These are phyloP conservation scores for Fusarium hostae DNA, from an alignment of 2,329 filamentous ascomycete genomes.

Conservation along the genomic window DNA sequence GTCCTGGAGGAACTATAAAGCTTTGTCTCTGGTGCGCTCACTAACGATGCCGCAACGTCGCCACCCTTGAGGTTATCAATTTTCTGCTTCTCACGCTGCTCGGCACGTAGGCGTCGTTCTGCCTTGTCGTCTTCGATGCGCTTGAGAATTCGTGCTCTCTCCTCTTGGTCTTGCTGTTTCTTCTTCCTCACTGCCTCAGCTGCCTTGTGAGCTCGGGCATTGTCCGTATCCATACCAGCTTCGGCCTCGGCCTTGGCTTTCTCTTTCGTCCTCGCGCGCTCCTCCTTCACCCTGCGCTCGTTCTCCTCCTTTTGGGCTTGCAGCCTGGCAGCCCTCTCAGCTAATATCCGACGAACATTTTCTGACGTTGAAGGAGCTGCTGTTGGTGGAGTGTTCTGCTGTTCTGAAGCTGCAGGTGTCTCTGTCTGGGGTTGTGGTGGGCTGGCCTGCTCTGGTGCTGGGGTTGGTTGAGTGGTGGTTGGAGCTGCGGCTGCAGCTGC, in stretches of 20 bases:
- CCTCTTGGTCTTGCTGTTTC: constrained; percentile 72
- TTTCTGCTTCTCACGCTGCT: constrained; percentile 59
- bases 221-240: constrained; percentile 47
- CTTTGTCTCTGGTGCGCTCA: constrained; percentile 49
- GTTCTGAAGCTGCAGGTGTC: constrained; percentile 26
- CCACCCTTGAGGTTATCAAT: constrained; percentile 44
- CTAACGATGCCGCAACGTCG: constrained; percentile 46
- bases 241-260: constrained; percentile 57
- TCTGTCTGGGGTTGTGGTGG: constrained; percentile 36
- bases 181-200: constrained; percentile 69
- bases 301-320: constrained; percentile 56
- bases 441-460: constrained; percentile 24
- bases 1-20: constrained; percentile 43
- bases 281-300: constrained; percentile 62
- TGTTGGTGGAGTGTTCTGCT: constrained; percentile 36
- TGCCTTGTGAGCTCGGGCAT: constrained; percentile 56
- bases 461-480: constrained; percentile 9
- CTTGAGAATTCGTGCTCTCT: constrained; percentile 76
- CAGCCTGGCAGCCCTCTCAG: constrained; percentile 62
- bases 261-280: constrained; percentile 59
- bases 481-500: constrained; percentile 11
- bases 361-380: constrained; percentile 45
- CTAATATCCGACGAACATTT: constrained; percentile 54
- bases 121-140: constrained; percentile 82
- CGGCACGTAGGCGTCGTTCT: constrained; percentile 69